phyloP scores from a whole-genome alignment of 805 yeast genomes.

The Sugiyamaella floridensis region DNA sequence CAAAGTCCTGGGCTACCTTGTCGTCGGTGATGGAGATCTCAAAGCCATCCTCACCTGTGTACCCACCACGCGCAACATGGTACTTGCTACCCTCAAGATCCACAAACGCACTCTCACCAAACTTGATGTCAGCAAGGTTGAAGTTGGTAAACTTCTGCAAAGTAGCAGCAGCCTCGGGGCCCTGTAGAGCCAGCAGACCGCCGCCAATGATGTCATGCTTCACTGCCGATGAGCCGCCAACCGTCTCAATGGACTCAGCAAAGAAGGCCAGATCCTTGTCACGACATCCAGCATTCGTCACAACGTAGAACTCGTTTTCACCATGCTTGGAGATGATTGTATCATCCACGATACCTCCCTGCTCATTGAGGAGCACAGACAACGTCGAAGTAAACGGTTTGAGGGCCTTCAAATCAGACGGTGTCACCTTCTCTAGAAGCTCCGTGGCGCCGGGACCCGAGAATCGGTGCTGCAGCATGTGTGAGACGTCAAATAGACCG shows the following conservation, averaged over 20 bases:
- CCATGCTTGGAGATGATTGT: conserved; percentile 81
- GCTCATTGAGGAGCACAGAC: conserved; percentile 61
- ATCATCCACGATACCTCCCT: conserved; percentile 91
- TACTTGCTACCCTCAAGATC: conserved; percentile 38
- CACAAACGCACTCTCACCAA: conserved; percentile 61
- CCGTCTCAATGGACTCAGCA: conserved; percentile 40
- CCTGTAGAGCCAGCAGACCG: conserved; percentile 84
- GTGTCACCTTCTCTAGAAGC: conserved; percentile 77
- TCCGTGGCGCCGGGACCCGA: conserved; percentile 59
- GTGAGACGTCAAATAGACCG: conserved; percentile 94
- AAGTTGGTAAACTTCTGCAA: conserved; percentile 56
- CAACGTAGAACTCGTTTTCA: conserved; percentile 69
- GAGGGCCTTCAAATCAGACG: conserved; percentile 65
- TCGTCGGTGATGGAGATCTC: conserved; percentile 70
- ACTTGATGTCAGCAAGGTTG: conserved; percentile 55
- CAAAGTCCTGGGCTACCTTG: conserved; percentile 49
- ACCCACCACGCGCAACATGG: conserved; percentile 91
- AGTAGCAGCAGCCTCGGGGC: conserved; percentile 71
- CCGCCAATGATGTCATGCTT: conserved; percentile 43
- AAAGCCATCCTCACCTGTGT: conserved; percentile 98
- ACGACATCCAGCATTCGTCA: conserved; percentile 93
- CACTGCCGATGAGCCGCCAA: conserved; percentile 28
- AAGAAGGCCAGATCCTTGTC: conserved; percentile 70
- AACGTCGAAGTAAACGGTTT: conserved; percentile 58
- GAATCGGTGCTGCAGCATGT: conserved; percentile 88